A percentile compares a stretch with the other conserved stretches of the same genome.
Evolutionary conservation across 2,329 filamentous ascomycete species (phyloP).

Genomic region (Alternaria arborescens): DNA sequence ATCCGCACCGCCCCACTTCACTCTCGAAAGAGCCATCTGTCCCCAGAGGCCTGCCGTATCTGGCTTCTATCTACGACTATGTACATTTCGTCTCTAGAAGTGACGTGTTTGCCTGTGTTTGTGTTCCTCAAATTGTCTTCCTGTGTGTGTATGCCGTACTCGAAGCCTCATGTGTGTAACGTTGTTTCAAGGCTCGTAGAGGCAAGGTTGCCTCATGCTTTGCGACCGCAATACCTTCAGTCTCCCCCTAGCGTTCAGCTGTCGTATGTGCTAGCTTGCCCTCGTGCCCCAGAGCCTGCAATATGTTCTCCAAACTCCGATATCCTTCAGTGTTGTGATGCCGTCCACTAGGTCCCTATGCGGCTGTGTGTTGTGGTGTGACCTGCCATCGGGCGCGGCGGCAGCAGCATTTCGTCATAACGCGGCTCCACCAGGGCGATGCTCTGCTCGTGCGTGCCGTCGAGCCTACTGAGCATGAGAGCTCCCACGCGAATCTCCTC

Average conservation of each 20-base stretch:
- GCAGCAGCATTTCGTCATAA: background rate
- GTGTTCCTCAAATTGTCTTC: constrained; percentile 7
- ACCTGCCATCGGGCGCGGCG: background rate
- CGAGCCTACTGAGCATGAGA: background rate
- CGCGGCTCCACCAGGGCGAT: background rate
- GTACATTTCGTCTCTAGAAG: constrained; percentile 9
- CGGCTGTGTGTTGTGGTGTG: background rate
- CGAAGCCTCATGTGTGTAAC: background rate
- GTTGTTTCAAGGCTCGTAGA: constrained; percentile 5
- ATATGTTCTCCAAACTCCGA: background rate
- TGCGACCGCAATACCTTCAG: constrained; percentile 23
- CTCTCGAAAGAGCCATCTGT: constrained; percentile 13
- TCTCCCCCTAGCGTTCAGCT: constrained; percentile 11
- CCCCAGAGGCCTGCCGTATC: constrained; percentile 14
- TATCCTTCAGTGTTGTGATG: constrained; percentile 10
- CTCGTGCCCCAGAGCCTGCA: background rate
- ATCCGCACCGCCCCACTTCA: constrained; percentile 16
- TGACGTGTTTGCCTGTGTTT: constrained; percentile 9
- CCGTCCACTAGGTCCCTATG: constrained; percentile 14
- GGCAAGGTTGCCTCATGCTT: constrained; percentile 3
- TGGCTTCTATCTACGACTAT: constrained; percentile 7
- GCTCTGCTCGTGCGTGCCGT: background rate
- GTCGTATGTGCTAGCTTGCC: constrained; percentile 6
- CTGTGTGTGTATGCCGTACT: constrained; percentile 14
- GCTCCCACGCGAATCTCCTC: background rate